A percentile compares a stretch with the other conserved stretches of the same genome.
Evolutionary conservation across 2,329 filamentous ascomycete species (phyloP).

Genomic region (Fusarium tupiense): DNA sequence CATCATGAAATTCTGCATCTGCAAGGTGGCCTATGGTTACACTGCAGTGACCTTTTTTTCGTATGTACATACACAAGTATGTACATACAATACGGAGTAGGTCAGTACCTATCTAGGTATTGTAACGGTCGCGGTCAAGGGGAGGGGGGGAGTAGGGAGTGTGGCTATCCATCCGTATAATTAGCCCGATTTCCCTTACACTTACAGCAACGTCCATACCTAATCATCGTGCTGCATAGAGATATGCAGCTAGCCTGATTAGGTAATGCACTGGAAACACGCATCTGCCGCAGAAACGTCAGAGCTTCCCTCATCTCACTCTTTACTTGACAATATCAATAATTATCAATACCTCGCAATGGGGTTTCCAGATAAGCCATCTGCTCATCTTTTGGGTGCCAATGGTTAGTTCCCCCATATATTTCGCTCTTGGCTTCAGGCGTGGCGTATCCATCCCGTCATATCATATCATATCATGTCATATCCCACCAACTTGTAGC

Average conservation of each 20-base stretch:
- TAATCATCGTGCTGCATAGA: not conserved
- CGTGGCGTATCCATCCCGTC: constrained; percentile 20
- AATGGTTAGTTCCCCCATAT: constrained; percentile 58
- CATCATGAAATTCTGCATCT: constrained; percentile 20
- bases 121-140: not conserved
- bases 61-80: not conserved
- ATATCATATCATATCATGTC: not conserved
- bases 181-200: not conserved
- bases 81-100: not conserved
- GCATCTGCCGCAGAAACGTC: constrained; percentile 24
- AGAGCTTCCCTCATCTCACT: constrained; percentile 16
- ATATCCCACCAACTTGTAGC: not conserved
- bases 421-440: constrained; percentile 19
- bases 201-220: not conserved
- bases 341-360: constrained; percentile 43
- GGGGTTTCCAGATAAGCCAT: constrained; percentile 59
- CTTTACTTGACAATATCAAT: not conserved
- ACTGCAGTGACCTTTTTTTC: constrained; percentile 21
- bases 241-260: constrained; percentile 18
- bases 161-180: not conserved
- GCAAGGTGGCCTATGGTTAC: constrained; percentile 23
- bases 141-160: constrained; percentile 1
- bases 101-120: not conserved
- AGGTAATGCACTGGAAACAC: constrained; percentile 24
- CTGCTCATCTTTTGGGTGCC: constrained; percentile 66